These are phyloP conservation scores for Myxozyma mucilagina DNA, from an alignment of 805 yeast species.

Conservation along the genomic window DNA sequence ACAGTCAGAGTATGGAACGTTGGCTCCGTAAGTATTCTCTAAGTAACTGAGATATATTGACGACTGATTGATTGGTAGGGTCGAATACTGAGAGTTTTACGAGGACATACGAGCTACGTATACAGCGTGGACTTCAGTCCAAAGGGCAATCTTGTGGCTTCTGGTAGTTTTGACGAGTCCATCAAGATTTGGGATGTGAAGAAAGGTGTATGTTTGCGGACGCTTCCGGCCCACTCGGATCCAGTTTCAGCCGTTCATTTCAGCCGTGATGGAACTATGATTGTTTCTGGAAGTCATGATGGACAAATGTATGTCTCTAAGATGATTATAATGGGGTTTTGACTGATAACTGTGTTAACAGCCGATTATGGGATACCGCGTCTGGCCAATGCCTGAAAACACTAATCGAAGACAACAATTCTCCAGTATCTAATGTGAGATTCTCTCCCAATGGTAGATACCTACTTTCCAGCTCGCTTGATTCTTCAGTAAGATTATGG, in stretches of 20 bases:
- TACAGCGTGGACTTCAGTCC: constrained; percentile 66
- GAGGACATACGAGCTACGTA: constrained; percentile 85
- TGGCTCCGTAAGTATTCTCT: constrained; percentile 44
- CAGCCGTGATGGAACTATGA: constrained; percentile 74
- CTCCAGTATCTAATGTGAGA: constrained; percentile 70
- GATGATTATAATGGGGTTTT: constrained; percentile 24
- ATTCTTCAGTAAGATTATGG: constrained; percentile 82
- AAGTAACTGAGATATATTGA: background rate
- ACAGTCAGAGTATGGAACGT: constrained; percentile 75
- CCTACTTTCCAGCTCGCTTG: constrained; percentile 74
- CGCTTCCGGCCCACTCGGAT: constrained; percentile 89
- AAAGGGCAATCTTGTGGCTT: constrained; percentile 74
- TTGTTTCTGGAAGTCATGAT: constrained; percentile 85
- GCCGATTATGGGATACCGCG: constrained; percentile 77
- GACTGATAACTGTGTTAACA: background rate
- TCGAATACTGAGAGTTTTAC: constrained; percentile 45
- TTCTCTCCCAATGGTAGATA: constrained; percentile 86
- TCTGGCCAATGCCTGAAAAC: constrained; percentile 93
- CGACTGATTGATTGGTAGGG: constrained; percentile 9
- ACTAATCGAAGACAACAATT: constrained; percentile 70
- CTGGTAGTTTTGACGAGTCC: constrained; percentile 89
- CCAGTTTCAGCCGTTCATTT: constrained; percentile 78
- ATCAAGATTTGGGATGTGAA: constrained; percentile 85
- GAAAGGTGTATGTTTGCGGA: constrained; percentile 67
- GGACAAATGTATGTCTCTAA: constrained; percentile 59